phyloP scores from a whole-genome alignment of 1,139 yeast genomes.

The Blastobotrys arbuscula region DNA sequence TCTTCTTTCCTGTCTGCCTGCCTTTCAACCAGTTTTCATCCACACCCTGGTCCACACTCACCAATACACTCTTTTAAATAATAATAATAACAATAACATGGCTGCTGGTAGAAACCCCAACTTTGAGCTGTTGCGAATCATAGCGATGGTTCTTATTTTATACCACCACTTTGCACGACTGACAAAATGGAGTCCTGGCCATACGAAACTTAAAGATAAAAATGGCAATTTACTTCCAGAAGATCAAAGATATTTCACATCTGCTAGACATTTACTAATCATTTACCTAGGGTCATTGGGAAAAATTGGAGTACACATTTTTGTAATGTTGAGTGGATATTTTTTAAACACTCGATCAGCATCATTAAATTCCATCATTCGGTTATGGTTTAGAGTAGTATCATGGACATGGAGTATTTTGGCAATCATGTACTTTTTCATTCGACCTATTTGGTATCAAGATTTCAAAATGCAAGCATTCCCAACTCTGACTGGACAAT shows the following conservation, averaged over 20 bases:
- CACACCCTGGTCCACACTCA: neutral
- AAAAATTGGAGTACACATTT: slow-evolving; percentile 14
- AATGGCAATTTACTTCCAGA: slow-evolving; percentile 1
- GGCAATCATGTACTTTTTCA: neutral
- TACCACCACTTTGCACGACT: slow-evolving; percentile 12
- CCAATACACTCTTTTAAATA: neutral
- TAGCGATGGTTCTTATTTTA: slow-evolving; percentile 15
- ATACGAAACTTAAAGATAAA: neutral
- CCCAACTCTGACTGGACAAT: slow-evolving; percentile 5
- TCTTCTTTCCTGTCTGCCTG: no score
- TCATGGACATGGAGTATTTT: slow-evolving; percentile 3
- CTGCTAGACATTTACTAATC: slow-evolving; percentile 9
- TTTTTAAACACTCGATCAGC: slow-evolving; percentile 8
- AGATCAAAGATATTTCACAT: slow-evolving; percentile 2
- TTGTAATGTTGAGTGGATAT: slow-evolving; percentile 14
- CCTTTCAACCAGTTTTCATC: no score
- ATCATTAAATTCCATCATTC: neutral
- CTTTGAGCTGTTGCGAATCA: slow-evolving; percentile 14
- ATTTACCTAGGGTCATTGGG: slow-evolving; percentile 8
- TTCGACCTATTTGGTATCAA: slow-evolving; percentile 1
- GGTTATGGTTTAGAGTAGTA: slow-evolving; percentile 5
- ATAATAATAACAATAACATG: neutral
- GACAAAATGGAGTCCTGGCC: slow-evolving; percentile 10
- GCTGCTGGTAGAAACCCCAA: slow-evolving; percentile 9
- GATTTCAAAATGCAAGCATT: neutral